A percentile compares a stretch with the other conserved stretches of the same genome.
Evolutionary conservation across 2,329 filamentous ascomycete species (phyloP).

Genomic region (Pestalotiopsis sp.): DNA sequence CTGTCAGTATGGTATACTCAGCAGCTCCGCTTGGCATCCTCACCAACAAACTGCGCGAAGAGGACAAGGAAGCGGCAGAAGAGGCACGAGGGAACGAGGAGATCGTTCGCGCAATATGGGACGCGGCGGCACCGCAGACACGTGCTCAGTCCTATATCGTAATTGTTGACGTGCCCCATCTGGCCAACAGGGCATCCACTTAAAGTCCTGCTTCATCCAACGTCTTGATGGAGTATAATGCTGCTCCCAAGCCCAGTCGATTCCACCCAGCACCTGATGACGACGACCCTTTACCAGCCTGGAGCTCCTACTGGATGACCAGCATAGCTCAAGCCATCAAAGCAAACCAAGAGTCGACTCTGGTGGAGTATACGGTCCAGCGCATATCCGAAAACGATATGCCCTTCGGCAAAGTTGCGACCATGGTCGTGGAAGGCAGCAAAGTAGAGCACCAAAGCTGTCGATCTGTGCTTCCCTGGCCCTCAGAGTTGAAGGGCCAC

Average conservation of each 20-base stretch:
- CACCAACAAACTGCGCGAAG: conserved; percentile 16
- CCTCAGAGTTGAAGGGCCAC: too few relatives aligned
- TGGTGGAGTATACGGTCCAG: conserved; percentile 9
- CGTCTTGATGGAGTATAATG: not conserved
- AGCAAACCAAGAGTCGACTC: conserved; percentile 22
- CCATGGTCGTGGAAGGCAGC: too few relatives aligned
- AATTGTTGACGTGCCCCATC: not conserved
- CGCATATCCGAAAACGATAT: not conserved
- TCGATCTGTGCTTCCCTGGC: too few relatives aligned
- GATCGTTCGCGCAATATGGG: conserved; percentile 33
- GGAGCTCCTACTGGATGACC: not conserved
- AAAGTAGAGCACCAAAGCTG: too few relatives aligned
- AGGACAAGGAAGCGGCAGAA: conserved; percentile 25
- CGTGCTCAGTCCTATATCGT: too few relatives aligned
- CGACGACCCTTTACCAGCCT: not conserved
- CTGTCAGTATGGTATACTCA: too few relatives aligned
- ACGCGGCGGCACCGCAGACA: conserved; percentile 16
- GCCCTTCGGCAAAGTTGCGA: not conserved
- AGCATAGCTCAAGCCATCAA: conserved; percentile 9
- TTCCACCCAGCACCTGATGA: not conserved
- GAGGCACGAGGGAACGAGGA: conserved; percentile 28
- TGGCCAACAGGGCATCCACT: not conserved
- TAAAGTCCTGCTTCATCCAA: not conserved
- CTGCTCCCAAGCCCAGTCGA: not conserved
- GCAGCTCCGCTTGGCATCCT: too few relatives aligned